A percentile compares a stretch with the other conserved stretches of the same genome.
phyloP scores from a whole-genome alignment of 768 basidiomycete species.

The Russula sp. region DNA sequence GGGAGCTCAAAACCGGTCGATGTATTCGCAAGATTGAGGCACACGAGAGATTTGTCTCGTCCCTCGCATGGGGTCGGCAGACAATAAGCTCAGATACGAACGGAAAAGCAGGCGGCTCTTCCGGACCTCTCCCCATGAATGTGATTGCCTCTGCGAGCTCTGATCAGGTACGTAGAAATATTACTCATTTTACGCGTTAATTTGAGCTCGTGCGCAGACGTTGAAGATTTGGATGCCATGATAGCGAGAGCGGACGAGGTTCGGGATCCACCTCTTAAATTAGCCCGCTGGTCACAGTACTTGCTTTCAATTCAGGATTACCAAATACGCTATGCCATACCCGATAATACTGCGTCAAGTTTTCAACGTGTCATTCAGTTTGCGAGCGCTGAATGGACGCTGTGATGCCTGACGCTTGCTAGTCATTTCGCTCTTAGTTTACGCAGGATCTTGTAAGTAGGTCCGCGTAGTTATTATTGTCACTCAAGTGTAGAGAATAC shows the following conservation, averaged over 20 bases:
- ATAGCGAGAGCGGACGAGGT: conserved; percentile 13
- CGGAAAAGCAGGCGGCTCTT: conserved; percentile 21
- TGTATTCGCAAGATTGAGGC: conserved; percentile 38
- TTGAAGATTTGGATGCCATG: conserved; percentile 32
- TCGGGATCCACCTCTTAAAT: conserved; percentile 5
- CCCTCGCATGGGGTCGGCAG: conserved; percentile 29
- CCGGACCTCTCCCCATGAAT: conserved; percentile 26
- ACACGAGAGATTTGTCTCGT: conserved; percentile 29
- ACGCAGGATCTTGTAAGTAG: conserved; percentile 23
- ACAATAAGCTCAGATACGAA: conserved; percentile 24
- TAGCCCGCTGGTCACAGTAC: conserved; percentile 20
- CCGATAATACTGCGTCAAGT: conserved; percentile 21
- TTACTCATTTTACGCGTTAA: background rate
- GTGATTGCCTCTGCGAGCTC: conserved; percentile 29
- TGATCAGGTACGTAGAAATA: conserved; percentile 25
- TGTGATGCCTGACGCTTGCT: conserved; percentile 6
- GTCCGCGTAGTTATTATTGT: background rate
- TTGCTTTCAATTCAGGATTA: conserved; percentile 27
- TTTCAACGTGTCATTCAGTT: conserved; percentile 21
- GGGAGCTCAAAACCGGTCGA: conserved; percentile 55
- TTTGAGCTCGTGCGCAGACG: conserved; percentile 15
- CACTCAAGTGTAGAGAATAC: conserved; percentile 5
- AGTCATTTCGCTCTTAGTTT: conserved; percentile 16
- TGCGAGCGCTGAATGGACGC: conserved; percentile 11
- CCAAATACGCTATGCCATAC: conserved; percentile 21